Evolutionary conservation across 495 filamentous ascomycete species (phyloP), one percentile per base, ranked within the genome.

Genomic region (Acidomyces sp.): DNA sequence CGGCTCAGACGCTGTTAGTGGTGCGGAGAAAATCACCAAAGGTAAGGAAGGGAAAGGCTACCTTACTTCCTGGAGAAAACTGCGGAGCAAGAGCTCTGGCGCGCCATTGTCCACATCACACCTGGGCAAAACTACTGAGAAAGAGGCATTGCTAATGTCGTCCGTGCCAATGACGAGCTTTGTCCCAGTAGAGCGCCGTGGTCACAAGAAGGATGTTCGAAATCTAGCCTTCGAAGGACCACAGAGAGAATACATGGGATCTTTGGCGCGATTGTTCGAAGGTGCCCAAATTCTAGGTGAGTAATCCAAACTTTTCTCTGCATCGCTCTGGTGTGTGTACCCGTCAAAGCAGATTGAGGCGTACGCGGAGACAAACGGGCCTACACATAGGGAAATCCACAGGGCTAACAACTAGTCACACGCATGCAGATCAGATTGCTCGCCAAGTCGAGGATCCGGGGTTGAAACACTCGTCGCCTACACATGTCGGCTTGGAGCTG

Each of bases 381-480:
- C n/a, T n/a, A n/a, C n/a, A n/a, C n/a, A n/a, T n/a, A n/a, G n/a
- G 10, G 25, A 34, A 34, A 34, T 17, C 7, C 20, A 27, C n/a
- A 6, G 26, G 9, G 22, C 57, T 45, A 24, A 44, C 30, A 11
- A 34, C 4, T 1, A 32, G 23, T 16, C 22, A 2, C 15, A 38
- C 23, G 37, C 19, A 18, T 22, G 41, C 50, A 95, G 90, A 97
- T 69, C 85, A 90, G 74, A 87, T 97, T 55, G 82, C 85, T 15
- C 83, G 88, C 36, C 86, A 93, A 64, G 85, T 93, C 28, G 90
- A 97, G 56, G 88, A 93, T 58, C 86, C 85, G 9, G 83, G 85
- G 10, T 69, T 93, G 28, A 80, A 80, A 51, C 84, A 88, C 64
- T 74, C 73, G 13, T 77, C 72, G 39, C 81, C 77, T 49, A 93